Conservation (phyloP, 495 filamentous ascomycete genomes). For the Astrothelium macrocarpum region DNA sequence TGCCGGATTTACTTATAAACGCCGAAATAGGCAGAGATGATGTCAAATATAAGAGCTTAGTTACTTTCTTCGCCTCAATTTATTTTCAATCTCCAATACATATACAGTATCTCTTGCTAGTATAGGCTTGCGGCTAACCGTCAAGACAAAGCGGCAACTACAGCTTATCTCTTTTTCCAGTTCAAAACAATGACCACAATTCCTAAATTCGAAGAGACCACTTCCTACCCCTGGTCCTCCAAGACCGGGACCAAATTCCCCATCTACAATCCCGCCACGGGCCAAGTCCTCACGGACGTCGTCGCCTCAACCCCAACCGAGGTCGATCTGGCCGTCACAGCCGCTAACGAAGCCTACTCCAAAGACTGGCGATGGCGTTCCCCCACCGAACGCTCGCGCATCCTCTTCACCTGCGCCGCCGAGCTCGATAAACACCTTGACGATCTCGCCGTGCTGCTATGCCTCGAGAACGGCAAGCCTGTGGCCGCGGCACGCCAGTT, state of each 20-base stretch:
- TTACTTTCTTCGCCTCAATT: background rate
- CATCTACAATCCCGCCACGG: slow-evolving; percentile 9
- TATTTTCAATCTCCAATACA: background rate
- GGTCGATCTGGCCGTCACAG: slow-evolving; percentile 8
- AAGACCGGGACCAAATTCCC: background rate
- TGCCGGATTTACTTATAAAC: no score
- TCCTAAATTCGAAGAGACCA: background rate
- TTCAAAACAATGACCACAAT: background rate
- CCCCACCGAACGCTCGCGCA: background rate
- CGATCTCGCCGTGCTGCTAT: slow-evolving; percentile 18
- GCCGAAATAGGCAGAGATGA: no score
- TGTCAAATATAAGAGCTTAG: background rate
- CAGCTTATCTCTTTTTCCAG: background rate
- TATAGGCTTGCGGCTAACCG: background rate
- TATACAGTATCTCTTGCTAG: no score
- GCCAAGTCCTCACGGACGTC: slow-evolving; percentile 7
- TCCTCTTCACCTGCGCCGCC: slow-evolving; percentile 17
- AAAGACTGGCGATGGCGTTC: background rate
- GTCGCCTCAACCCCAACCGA: background rate
- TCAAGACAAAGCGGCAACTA: background rate
- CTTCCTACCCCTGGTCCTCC: background rate
- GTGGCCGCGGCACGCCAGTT: slow-evolving; percentile 10
- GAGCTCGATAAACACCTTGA: slow-evolving; percentile 14
- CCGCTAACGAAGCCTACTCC: slow-evolving; percentile 32
- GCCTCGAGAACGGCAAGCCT: slow-evolving; percentile 25